Evolutionary conservation across 2,329 filamentous ascomycete genomes (phyloP).

Genomic region (Chaetomiaceae sp.): DNA sequence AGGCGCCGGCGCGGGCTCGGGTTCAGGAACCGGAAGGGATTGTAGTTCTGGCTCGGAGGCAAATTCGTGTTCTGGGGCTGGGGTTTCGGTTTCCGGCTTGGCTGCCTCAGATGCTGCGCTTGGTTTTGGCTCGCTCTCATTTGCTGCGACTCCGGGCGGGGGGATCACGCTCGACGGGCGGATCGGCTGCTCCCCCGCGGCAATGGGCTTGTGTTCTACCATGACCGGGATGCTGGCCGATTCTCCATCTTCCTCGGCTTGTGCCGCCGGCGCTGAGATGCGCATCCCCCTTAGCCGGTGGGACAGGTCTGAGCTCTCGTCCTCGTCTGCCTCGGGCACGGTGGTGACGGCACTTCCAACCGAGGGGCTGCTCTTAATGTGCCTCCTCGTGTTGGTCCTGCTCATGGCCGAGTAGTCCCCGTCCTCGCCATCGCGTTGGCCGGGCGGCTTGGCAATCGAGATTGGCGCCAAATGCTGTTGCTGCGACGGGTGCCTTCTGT

Average conservation of each 20-base stretch:
- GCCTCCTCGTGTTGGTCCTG: constrained; percentile 71
- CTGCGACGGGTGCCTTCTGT: constrained; percentile 17
- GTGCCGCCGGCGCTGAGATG: constrained; percentile 48
- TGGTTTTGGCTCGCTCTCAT: neutral
- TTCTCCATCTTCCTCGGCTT: constrained; percentile 43
- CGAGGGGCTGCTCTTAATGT: constrained; percentile 74
- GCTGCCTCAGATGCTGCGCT: neutral
- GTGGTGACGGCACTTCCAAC: constrained; percentile 74
- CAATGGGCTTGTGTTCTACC: constrained; percentile 31
- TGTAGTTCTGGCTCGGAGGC: constrained; percentile 1
- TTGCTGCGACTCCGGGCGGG: constrained; percentile 2
- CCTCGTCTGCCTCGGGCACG: constrained; percentile 78
- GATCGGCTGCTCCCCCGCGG: constrained; percentile 14
- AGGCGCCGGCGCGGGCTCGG: neutral
- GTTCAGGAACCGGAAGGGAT: neutral
- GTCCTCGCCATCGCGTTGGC: constrained; percentile 33
- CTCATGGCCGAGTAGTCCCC: constrained; percentile 48
- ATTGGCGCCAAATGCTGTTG: constrained; percentile 13
- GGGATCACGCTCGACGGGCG: constrained; percentile 24
- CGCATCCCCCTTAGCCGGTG: constrained; percentile 44
- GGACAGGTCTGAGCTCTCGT: constrained; percentile 51
- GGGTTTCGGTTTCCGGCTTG: neutral
- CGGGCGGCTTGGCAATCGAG: constrained; percentile 23
- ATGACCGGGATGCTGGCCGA: constrained; percentile 35
- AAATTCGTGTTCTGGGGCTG: constrained; percentile 11